Conservation (phyloP, 805 yeast genomes). For the Komagataella mondaviorum region DNA sequence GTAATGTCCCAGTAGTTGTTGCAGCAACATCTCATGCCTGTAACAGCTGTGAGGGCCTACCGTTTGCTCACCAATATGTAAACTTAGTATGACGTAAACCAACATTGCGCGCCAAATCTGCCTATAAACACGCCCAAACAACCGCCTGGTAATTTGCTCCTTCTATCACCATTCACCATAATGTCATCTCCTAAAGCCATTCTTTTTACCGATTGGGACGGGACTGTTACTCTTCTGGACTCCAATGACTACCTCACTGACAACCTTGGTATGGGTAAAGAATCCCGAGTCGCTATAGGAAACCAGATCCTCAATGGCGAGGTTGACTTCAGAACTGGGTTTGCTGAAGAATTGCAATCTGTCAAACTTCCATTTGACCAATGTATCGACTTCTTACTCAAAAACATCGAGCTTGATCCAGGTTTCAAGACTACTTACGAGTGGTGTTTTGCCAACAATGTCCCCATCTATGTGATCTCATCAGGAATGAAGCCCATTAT, state of each 20-base stretch:
- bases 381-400: conserved; percentile 58
- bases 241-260: conserved; percentile 90
- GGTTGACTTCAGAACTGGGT: conserved; percentile 71
- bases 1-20: too few species aligned
- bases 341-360: conserved; percentile 73
- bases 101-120: neutral
- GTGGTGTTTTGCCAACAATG: conserved; percentile 59
- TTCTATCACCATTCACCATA: neutral
- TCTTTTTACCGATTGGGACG: conserved; percentile 96
- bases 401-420: conserved; percentile 69
- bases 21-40: too few species aligned
- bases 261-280: conserved; percentile 72
- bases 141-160: neutral
- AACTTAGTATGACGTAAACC: neutral
- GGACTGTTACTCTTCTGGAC: conserved; percentile 88
- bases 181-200: conserved; percentile 32
- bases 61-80: too few species aligned
- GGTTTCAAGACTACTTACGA: conserved; percentile 75
- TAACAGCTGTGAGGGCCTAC: too few species aligned
- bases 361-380: conserved; percentile 64
- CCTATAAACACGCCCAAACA: neutral
- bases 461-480: conserved; percentile 81
- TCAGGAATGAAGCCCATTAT: conserved; percentile 93
- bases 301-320: conserved; percentile 58
- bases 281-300: conserved; percentile 52